Conservation (phyloP, 2,329 filamentous ascomycete genomes). For the Periglandula ipomoeae region DNA sequence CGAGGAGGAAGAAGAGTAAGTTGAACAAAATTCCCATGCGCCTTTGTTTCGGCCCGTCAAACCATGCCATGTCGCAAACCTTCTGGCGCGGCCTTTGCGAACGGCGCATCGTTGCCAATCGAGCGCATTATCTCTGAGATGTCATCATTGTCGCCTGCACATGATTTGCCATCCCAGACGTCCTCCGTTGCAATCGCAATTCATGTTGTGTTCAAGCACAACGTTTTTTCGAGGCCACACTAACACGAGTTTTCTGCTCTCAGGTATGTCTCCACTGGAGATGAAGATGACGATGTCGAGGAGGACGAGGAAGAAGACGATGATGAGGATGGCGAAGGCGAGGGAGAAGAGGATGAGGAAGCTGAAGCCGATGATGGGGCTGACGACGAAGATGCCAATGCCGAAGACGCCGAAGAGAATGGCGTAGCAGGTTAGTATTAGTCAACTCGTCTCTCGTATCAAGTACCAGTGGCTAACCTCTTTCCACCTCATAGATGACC, state of each 20-base stretch:
- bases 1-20: conserved; percentile 48
- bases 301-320: conserved; percentile 32
- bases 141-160: neutral
- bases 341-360: conserved; percentile 23
- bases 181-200: neutral
- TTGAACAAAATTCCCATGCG: conserved; percentile 2
- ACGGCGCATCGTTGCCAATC: neutral
- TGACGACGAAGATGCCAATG: conserved; percentile 11
- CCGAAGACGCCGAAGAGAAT: conserved; percentile 19
- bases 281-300: conserved; percentile 31
- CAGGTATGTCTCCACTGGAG: conserved; percentile 27
- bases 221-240: neutral
- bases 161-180: neutral
- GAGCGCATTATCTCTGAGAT: neutral
- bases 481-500: conserved; percentile 19
- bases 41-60: neutral
- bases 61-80: neutral
- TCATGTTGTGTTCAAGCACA: neutral
- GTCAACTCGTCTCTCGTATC: no score
- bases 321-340: conserved; percentile 27
- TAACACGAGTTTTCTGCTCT: neutral
- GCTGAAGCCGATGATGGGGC: conserved; percentile 15
- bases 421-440: conserved; percentile 26
- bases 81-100: neutral
- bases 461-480: neutral